Base-by-base conservation (phyloP, 495 filamentous ascomycete species). In the Penicillium canescens region DNA sequence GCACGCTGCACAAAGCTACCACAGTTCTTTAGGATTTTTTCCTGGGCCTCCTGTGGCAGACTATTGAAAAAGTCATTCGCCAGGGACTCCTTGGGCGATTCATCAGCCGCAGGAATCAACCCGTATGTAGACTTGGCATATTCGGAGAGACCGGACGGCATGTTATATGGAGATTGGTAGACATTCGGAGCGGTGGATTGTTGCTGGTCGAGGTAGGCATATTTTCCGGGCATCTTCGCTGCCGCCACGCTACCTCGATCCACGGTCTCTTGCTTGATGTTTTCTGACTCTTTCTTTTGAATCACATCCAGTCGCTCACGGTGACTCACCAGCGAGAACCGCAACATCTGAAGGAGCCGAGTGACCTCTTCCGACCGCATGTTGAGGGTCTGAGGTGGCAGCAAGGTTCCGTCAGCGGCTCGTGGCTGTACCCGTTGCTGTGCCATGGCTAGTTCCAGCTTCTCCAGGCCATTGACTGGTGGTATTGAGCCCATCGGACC, bases 121-220 rank as follows among this genome's bases (percentile, higher is more conserved):
- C 66, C 70, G 39, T 68, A 76, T 2, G 74, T 69, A 43, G 62
- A 70, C 53, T 74, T 71, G 45, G 75, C 73, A 52, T 76, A 75
- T 43, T 76, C 71, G 4, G 72, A 74, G 28, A 78, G 69, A 2
- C 75, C 75, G 12, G 71, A 75, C 26, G 75, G 75, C 67, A 75
- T 74, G 55, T 78, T 69, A 53, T 78, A 78, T 11, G 75, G 75
- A n/a, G 75, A 78, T 57, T 70, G 73, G 48, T 78, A 78, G 18
- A 76, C 72, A 52, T 69, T 67, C 60, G 75, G 75, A 26, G 64
- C 65, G 55, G 70, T 57, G 44, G 71, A 67, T 40, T 69, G 68
- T 51, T 78, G 75, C 49, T 70, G 72, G 44, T 75, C 72, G 31
- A 78, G 63, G 52, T 70, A 78, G 43, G 75, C 73, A 50, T 73